These are phyloP conservation scores for Suillus luteus DNA, from an alignment of 768 basidiomycete genomes.

Conservation along the genomic window DNA sequence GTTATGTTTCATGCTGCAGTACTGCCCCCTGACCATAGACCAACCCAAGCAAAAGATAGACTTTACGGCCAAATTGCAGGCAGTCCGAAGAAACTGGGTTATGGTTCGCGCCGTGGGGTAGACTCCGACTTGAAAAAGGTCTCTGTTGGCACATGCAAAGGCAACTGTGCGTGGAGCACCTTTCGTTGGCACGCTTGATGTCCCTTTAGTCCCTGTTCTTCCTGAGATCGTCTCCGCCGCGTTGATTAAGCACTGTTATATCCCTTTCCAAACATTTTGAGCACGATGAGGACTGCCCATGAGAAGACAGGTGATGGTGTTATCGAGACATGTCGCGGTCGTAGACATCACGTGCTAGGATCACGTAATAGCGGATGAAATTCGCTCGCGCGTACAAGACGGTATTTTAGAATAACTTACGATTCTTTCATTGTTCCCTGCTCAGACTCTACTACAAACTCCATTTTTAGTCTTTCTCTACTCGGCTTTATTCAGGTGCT, in stretches of 20 bases:
- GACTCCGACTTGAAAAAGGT: constrained; percentile 47
- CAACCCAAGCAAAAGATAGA: no score
- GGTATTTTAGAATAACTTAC: not conserved
- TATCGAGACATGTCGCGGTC: no score
- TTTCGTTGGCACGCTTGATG: not conserved
- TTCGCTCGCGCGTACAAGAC: not conserved
- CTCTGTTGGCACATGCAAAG: constrained; percentile 61
- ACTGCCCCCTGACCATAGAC: no score
- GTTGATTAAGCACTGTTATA: not conserved
- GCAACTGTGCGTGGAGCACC: no score
- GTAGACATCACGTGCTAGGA: not conserved
- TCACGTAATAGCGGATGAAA: not conserved
- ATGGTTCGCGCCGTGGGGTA: constrained; percentile 42
- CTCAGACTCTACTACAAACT: not conserved
- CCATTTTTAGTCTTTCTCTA: not conserved
- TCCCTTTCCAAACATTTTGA: not conserved
- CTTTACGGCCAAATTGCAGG: no score
- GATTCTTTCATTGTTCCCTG: not conserved
- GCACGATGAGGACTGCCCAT: not conserved
- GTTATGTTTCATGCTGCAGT: no score
- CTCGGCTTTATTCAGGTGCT: not conserved
- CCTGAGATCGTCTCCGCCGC: no score
- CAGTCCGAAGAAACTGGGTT: constrained; percentile 34
- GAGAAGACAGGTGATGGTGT: not conserved
- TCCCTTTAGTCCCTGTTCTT: not conserved